Conservation (phyloP, 352 stramenopile species). For the Pseudoperonospora humuli region DNA sequence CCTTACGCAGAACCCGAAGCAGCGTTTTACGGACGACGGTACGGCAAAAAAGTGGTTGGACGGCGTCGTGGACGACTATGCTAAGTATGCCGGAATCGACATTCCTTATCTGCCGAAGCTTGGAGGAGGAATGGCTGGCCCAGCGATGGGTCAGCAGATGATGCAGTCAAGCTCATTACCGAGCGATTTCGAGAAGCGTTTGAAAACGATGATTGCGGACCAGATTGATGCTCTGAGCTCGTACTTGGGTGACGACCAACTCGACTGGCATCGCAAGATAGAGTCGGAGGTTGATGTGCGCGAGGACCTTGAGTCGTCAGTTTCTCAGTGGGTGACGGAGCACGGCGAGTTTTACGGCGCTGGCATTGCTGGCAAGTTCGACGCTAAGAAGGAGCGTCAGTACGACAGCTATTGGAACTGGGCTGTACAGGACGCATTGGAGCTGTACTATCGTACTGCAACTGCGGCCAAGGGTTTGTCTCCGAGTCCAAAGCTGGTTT, state of each 20-base stretch:
- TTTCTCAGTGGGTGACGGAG: conserved; percentile 46
- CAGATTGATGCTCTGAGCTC: conserved; percentile 41
- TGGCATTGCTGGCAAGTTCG: conserved; percentile 54
- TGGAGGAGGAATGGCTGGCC: conserved; percentile 23
- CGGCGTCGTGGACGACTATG: conserved; percentile 69
- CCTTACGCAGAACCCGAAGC: conserved; percentile 60
- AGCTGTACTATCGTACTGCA: conserved; percentile 50
- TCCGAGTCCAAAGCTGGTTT: conserved; percentile 12
- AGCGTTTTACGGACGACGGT: conserved; percentile 50
- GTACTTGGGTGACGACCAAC: conserved; percentile 41
- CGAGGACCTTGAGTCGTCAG: conserved; percentile 42
- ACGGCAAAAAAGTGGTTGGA: conserved; percentile 79
- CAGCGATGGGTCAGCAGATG: conserved; percentile 22
- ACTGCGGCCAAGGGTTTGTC: conserved; percentile 16
- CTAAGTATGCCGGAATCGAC: conserved; percentile 41
- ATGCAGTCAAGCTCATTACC: conserved; percentile 27
- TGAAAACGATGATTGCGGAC: conserved; percentile 53
- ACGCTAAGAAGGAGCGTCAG: conserved; percentile 58
- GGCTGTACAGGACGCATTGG: conserved; percentile 58
- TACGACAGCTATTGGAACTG: conserved; percentile 84
- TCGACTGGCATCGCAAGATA: conserved; percentile 44
- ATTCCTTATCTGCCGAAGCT: conserved; percentile 51
- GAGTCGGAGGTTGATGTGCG: conserved; percentile 45
- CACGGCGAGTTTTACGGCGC: conserved; percentile 49
- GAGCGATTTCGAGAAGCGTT: conserved; percentile 41